Evolutionary conservation across 2,329 filamentous ascomycete species (phyloP), one percentile per base, ranked within the genome.

Genomic region (Phyllosticta citribraziliensis): DNA sequence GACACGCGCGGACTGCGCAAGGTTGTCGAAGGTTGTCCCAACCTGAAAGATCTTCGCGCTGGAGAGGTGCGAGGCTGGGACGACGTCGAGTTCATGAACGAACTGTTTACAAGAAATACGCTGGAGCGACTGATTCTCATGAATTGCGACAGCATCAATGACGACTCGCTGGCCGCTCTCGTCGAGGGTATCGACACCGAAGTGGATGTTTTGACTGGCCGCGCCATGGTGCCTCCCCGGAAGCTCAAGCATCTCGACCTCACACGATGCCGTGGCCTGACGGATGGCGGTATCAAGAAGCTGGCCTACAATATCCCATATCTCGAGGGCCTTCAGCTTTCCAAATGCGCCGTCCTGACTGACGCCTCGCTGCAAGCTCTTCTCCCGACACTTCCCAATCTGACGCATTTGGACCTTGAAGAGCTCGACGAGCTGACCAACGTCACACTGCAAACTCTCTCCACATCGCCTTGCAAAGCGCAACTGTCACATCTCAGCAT

Each of bases 341-440:
- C 87, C 5, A 88, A 90, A 63, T 92, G 91, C 69, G 79, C 80
- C n/a, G 77, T 82, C 12, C 74, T 97, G 57, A 89, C 85, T 0
- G 90, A 97, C 67, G 81, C 80, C 0, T 86, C 88, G 0, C 78
- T 99, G 22, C 82, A 84, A 55, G 81, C 84, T 1, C 79, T 97
- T 20, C 76, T 97, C 2, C 85, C 85, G 5, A 89, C 89, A 0
- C 84, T 88, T 0, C 88, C 91, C 1, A 80, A 82, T 5, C 82
- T 99, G 19, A 92, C 89, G 0, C 90, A 95, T 70, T 80, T 99
- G 52, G 94, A 97, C 66, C 77, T 97, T 2, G 94, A 99, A 73
- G 92, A 97, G 67, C 79, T 97, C 12, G 81, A 85, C 5, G 80
- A 86, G 27, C 76, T 97, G 14, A 92, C 88, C 19, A 95, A 97